These are phyloP conservation scores for Cinnamomum micranthum DNA, from an alignment of 164 flowering plant genomes.

Conservation along the genomic window DNA sequence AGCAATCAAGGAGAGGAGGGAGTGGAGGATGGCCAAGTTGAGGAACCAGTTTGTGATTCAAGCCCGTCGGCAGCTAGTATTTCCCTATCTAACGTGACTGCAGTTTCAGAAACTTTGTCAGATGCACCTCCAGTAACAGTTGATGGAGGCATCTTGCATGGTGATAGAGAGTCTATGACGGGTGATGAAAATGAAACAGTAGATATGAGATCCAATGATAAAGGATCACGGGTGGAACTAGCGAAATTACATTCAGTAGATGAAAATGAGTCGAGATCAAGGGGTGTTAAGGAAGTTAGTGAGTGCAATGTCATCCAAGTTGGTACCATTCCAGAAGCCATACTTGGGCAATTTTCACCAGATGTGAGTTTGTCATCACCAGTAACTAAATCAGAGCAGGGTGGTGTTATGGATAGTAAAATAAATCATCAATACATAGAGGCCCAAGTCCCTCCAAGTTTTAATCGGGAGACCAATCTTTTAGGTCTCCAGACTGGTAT, in stretches of 20 bases:
- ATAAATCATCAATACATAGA: constrained; percentile 5
- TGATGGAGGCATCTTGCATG: constrained; percentile 15
- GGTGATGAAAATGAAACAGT: constrained; percentile 13
- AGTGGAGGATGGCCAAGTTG: constrained; percentile 34
- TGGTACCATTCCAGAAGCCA: constrained; percentile 8
- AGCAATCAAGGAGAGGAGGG: constrained; percentile 20
- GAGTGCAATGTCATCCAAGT: constrained; percentile 10
- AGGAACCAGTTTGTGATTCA: constrained; percentile 73
- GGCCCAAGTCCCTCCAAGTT: constrained; percentile 12
- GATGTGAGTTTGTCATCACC: constrained; percentile 19
- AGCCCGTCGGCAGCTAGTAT: constrained; percentile 45
- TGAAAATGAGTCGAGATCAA: constrained; percentile 24
- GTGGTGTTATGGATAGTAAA: constrained; percentile 12
- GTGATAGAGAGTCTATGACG: constrained; percentile 18
- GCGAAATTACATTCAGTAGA: constrained; percentile 15
- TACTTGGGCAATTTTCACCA: neutral
- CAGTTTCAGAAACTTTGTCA: constrained; percentile 12
- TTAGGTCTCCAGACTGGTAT: neutral
- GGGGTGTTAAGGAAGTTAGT: constrained; percentile 14
- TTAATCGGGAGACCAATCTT: neutral
- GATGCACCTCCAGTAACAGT: constrained; percentile 11
- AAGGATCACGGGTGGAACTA: constrained; percentile 15
- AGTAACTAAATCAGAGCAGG: constrained; percentile 6
- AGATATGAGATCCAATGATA: constrained; percentile 16
- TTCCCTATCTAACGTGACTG: constrained; percentile 22